A percentile compares a stretch with the other conserved stretches of the same genome.
These are phyloP conservation scores for Agrocybe praecox DNA, from an alignment of 768 basidiomycete species.

Conservation along the genomic window DNA sequence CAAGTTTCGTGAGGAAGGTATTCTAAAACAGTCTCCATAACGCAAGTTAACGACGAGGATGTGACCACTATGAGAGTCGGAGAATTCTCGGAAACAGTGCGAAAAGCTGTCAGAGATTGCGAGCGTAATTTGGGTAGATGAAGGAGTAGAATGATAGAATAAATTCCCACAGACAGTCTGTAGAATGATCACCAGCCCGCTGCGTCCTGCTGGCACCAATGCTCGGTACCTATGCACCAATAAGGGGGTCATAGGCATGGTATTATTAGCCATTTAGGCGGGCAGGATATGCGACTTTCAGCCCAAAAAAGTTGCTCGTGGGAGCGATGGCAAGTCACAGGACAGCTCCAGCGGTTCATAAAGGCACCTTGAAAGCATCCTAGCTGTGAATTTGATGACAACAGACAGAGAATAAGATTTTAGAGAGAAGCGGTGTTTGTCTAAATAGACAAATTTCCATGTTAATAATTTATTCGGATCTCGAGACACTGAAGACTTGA, in stretches of 20 bases:
- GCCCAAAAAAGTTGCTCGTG: not conserved
- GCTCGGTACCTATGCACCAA: not conserved
- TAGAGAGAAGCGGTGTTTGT: too few species aligned
- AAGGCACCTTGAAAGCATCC: too few species aligned
- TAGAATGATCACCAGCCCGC: constrained; percentile 11
- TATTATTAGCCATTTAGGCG: constrained; percentile 5
- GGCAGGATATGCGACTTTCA: not conserved
- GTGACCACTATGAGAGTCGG: not conserved
- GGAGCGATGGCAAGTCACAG: not conserved
- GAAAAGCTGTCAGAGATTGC: not conserved
- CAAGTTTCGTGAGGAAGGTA: constrained; percentile 9
- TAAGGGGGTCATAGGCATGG: not conserved
- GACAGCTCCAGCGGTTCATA: too few species aligned
- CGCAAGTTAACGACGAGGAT: not conserved
- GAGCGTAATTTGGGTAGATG: not conserved
- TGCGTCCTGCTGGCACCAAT: constrained; percentile 16
- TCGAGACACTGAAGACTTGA: too few species aligned
- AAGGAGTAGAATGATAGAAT: not conserved
- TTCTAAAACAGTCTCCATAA: not conserved
- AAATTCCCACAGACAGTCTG: constrained; percentile 7
- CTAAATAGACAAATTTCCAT: too few species aligned
- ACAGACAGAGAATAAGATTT: too few species aligned
- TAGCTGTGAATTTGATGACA: too few species aligned
- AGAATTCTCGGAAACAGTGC: constrained; percentile 2
- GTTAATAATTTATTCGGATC: too few species aligned